A percentile compares a stretch with the other conserved stretches of the same genome.
These are phyloP conservation scores for Cyberlindnera samutprakarnensis DNA, from an alignment of 805 yeast genomes.

Conservation along the genomic window DNA sequence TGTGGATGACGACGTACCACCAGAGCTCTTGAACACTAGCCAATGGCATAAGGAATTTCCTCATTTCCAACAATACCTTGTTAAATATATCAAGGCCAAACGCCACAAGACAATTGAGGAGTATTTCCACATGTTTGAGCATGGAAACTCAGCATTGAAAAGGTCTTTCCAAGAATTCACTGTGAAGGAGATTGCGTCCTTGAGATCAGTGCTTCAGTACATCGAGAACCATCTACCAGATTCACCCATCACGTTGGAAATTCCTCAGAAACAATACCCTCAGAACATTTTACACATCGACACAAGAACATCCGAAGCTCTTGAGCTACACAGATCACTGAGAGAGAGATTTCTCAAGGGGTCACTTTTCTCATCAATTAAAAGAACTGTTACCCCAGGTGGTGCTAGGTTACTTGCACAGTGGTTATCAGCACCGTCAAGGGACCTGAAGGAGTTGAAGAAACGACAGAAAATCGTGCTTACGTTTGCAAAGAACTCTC, in stretches of 20 bases:
- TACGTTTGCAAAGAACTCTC: slow-evolving; percentile 28
- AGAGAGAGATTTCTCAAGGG: slow-evolving; percentile 55
- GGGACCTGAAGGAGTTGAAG: slow-evolving; percentile 46
- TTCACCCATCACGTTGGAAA: slow-evolving; percentile 49
- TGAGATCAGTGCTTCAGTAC: slow-evolving; percentile 59
- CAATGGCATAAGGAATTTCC: slow-evolving; percentile 50
- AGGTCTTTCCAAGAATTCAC: slow-evolving; percentile 27
- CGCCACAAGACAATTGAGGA: slow-evolving; percentile 30
- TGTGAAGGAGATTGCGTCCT: slow-evolving; percentile 48
- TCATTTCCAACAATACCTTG: slow-evolving; percentile 51
- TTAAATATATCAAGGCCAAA: slow-evolving; percentile 42
- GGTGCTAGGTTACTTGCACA: slow-evolving; percentile 75
- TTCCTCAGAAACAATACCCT: slow-evolving; percentile 54
- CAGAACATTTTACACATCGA: slow-evolving; percentile 67
- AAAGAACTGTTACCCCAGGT: slow-evolving; percentile 69
- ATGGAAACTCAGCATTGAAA: slow-evolving; percentile 22
- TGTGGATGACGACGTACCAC: slow-evolving; percentile 39
- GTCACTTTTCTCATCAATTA: slow-evolving; percentile 61
- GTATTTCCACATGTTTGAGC: slow-evolving; percentile 34
- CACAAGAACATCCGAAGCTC: slow-evolving; percentile 65
- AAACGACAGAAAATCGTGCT: slow-evolving; percentile 48
- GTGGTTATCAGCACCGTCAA: slow-evolving; percentile 79
- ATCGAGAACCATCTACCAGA: slow-evolving; percentile 69
- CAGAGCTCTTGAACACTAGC: slow-evolving; percentile 34
- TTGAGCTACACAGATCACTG: slow-evolving; percentile 60